Conservation (phyloP, 352 stramenopile genomes). For the Phytophthora sp. region DNA sequence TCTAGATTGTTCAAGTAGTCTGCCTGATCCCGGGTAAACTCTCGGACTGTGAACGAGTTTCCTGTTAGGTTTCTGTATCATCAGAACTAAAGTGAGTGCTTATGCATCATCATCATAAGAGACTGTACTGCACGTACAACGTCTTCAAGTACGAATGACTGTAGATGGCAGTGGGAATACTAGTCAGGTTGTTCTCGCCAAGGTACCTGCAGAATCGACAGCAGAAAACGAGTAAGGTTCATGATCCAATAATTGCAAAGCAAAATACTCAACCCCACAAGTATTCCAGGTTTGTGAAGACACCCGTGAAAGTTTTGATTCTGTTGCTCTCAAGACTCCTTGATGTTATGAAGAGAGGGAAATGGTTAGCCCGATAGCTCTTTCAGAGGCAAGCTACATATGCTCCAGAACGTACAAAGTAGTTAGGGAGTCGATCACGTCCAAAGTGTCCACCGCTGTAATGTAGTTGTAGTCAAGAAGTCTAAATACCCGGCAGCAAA, state of each 20-base stretch:
- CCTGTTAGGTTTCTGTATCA: slow-evolving; percentile 27
- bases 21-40: slow-evolving; percentile 43
- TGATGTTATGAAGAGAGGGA: not conserved
- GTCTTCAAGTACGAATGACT: slow-evolving; percentile 43
- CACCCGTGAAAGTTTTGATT: slow-evolving; percentile 46
- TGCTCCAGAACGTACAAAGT: slow-evolving; percentile 18
- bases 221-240: not conserved
- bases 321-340: slow-evolving; percentile 63
- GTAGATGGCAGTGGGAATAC: slow-evolving; percentile 54
- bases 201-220: slow-evolving; percentile 29
- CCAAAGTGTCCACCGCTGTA: slow-evolving; percentile 17
- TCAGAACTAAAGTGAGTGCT: not conserved
- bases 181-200: slow-evolving; percentile 54
- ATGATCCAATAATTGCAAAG: not conserved
- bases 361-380: too few relatives aligned
- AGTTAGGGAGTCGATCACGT: slow-evolving; percentile 29
- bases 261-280: slow-evolving; percentile 25
- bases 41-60: slow-evolving; percentile 41
- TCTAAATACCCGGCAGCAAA: slow-evolving; percentile 6
- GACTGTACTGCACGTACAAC: slow-evolving; percentile 26
- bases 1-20: slow-evolving; percentile 34
- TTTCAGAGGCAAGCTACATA: not conserved
- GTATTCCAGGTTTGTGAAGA: slow-evolving; percentile 53
- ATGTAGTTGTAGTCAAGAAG: slow-evolving; percentile 43
- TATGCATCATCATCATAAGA: not conserved